These are phyloP conservation scores for Candida smagusa DNA, from an alignment of 1,139 yeast genomes.

Conservation along the genomic window DNA sequence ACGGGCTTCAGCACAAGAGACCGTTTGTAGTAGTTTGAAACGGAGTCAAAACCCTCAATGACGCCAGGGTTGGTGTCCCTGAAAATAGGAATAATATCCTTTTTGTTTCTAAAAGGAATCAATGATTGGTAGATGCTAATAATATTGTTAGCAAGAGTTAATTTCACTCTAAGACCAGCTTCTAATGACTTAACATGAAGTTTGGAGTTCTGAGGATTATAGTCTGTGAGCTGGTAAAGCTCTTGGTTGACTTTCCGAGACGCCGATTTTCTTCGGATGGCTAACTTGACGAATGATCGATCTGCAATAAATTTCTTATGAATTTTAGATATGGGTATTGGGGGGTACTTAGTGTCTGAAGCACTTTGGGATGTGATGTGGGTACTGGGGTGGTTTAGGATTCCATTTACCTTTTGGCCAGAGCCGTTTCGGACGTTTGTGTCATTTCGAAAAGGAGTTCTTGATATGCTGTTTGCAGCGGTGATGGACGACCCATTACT, in stretches of 20 bases:
- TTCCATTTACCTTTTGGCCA: background rate
- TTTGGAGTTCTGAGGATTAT: conserved; percentile 18
- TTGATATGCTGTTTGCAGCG: too few relatives aligned
- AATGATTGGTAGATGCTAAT: conserved; percentile 42
- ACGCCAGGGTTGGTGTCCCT: conserved; percentile 3
- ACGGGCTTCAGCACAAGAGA: conserved; percentile 21
- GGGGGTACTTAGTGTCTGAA: background rate
- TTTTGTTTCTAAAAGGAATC: conserved; percentile 32
- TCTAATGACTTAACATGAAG: conserved; percentile 52
- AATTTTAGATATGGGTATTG: conserved; percentile 17
- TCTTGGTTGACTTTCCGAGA: conserved; percentile 14
- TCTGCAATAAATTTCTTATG: conserved; percentile 19
- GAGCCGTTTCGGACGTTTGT: conserved; percentile 4
- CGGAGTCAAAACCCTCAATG: conserved; percentile 5
- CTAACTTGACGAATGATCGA: conserved; percentile 34
- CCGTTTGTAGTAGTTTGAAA: conserved; percentile 12
- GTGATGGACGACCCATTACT: too few relatives aligned
- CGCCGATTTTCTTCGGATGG: conserved; percentile 35
- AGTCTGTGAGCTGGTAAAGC: background rate
- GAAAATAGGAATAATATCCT: conserved; percentile 11
- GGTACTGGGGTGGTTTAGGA: too few relatives aligned
- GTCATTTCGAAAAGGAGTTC: too few relatives aligned
- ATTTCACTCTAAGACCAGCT: conserved; percentile 49
- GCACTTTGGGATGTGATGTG: background rate
- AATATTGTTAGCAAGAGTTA: conserved; percentile 45